phyloP scores from a whole-genome alignment of 2,329 filamentous ascomycete genomes.

The Orbilia quercus region DNA sequence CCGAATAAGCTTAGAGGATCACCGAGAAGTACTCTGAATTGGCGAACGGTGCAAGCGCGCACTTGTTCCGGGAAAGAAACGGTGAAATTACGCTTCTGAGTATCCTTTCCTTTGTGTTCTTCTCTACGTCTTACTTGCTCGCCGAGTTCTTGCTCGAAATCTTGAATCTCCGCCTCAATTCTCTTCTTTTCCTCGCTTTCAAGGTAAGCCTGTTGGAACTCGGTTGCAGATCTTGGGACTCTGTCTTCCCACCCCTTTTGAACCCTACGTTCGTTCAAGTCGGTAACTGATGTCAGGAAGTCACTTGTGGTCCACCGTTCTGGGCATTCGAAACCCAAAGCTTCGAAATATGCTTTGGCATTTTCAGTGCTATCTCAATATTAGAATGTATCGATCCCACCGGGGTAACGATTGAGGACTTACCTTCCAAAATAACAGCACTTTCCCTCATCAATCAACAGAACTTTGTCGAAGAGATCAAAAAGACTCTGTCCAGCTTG shows the following conservation, averaged over 20 bases:
- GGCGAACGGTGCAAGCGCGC: slow-evolving; percentile 73
- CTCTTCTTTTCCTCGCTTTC: slow-evolving; percentile 52
- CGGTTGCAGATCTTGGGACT: slow-evolving; percentile 65
- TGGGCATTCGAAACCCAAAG: slow-evolving; percentile 72
- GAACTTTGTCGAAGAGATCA: slow-evolving; percentile 76
- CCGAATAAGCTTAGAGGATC: slow-evolving; percentile 79
- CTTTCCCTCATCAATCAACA: slow-evolving; percentile 75
- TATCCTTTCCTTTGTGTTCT: slow-evolving; percentile 28
- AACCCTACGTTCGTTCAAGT: slow-evolving; percentile 67
- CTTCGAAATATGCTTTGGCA: slow-evolving; percentile 74
- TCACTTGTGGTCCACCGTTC: slow-evolving; percentile 74
- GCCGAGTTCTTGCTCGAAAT: slow-evolving; percentile 52
- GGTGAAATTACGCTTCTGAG: slow-evolving; percentile 64
- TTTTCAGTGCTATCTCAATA: slow-evolving; percentile 64
- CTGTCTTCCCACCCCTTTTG: slow-evolving; percentile 64
- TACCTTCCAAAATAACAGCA: slow-evolving; percentile 70
- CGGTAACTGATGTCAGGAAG: slow-evolving; percentile 74
- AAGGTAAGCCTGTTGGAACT: slow-evolving; percentile 59
- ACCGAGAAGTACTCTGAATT: slow-evolving; percentile 81
- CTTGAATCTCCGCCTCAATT: slow-evolving; percentile 57
- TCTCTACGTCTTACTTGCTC: slow-evolving; percentile 54
- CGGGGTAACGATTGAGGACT: neutral
- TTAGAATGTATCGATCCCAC: slow-evolving; percentile 62
- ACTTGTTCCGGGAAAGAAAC: slow-evolving; percentile 79
- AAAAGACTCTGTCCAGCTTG: slow-evolving; percentile 78